Evolutionary conservation across 306 rosid genomes (phyloP).

Genomic region (Pyrus communis): DNA sequence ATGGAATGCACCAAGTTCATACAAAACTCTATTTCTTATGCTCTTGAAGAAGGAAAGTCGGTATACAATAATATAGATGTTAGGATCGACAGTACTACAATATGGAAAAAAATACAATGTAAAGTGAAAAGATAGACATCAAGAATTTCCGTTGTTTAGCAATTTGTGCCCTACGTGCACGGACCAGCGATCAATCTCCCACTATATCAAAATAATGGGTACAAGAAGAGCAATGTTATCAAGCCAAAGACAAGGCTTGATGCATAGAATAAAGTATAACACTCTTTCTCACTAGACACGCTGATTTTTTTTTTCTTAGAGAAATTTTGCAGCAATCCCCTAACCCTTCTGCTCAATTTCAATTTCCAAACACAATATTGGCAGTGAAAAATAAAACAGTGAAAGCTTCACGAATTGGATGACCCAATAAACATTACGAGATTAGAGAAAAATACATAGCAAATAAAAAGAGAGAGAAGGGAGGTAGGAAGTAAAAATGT

Average conservation of each 20-base stretch:
- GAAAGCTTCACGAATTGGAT: too few relatives aligned
- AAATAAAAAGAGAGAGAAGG: not conserved
- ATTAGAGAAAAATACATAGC: not conserved
- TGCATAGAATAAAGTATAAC: too few relatives aligned
- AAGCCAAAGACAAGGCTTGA: not conserved
- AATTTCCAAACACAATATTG: not conserved
- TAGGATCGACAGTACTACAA: too few relatives aligned
- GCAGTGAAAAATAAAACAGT: too few relatives aligned
- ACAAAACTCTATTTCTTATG: not conserved
- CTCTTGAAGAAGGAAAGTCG: not conserved
- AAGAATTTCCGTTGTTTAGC: too few relatives aligned
- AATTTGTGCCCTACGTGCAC: too few relatives aligned
- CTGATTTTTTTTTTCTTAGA: too few relatives aligned
- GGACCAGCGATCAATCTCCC: accelerated
- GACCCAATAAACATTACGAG: too few relatives aligned
- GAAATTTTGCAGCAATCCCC: not conserved
- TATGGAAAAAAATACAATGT: too few relatives aligned
- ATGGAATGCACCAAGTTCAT: not conserved
- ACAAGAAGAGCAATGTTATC: not conserved
- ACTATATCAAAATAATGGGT: too few relatives aligned
- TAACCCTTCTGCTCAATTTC: not conserved
- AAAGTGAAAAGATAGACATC: not conserved
- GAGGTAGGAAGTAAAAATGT: not conserved
- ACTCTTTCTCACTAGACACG: too few relatives aligned
- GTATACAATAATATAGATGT: too few relatives aligned